Conservation (phyloP, 352 stramenopile species). For the Pythium myriotylum region DNA sequence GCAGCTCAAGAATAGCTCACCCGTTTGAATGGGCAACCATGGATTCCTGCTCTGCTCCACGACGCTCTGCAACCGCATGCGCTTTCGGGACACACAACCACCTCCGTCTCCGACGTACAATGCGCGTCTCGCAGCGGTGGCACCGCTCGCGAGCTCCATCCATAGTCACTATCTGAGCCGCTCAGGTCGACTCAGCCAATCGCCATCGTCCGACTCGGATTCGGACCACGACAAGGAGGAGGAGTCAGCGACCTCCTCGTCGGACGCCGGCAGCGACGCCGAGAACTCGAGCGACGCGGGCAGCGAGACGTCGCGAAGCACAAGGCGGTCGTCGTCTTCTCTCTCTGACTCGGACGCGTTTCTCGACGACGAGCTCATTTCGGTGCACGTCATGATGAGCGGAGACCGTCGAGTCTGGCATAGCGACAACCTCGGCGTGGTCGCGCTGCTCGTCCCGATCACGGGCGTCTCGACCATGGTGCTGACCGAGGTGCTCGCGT, state of each 20-base stretch:
- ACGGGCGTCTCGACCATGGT: conserved; percentile 78
- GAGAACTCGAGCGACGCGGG: conserved; percentile 10
- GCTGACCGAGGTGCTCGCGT: conserved; percentile 68
- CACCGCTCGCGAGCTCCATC: too few relatives aligned
- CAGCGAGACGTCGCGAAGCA: conserved; percentile 9
- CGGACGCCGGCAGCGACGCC: conserved; percentile 11
- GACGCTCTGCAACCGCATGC: too few relatives aligned
- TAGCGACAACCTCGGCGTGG: conserved; percentile 60
- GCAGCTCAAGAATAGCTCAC: conserved; percentile 16
- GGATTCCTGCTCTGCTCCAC: too few relatives aligned
- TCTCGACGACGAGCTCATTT: conserved; percentile 5
- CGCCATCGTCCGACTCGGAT: conserved; percentile 16
- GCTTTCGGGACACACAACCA: background rate
- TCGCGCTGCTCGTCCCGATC: conserved; percentile 74
- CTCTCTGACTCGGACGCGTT: conserved; percentile 15
- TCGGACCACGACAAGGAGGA: conserved; percentile 23
- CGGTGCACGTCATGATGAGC: conserved; percentile 3
- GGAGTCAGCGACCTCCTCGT: conserved; percentile 1
- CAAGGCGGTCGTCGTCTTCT: conserved; percentile 18
- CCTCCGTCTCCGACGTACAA: background rate
- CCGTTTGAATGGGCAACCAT: background rate
- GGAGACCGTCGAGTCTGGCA: conserved; percentile 15
- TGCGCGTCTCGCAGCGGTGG: conserved; percentile 9
- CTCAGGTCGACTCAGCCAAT: conserved; percentile 22
- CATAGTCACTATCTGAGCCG: conserved; percentile 21